Evolutionary conservation across 176 grass and related monocot genomes (phyloP), one percentile per base, ranked within the genome.

Genomic region (Oropetium thomaeum): DNA sequence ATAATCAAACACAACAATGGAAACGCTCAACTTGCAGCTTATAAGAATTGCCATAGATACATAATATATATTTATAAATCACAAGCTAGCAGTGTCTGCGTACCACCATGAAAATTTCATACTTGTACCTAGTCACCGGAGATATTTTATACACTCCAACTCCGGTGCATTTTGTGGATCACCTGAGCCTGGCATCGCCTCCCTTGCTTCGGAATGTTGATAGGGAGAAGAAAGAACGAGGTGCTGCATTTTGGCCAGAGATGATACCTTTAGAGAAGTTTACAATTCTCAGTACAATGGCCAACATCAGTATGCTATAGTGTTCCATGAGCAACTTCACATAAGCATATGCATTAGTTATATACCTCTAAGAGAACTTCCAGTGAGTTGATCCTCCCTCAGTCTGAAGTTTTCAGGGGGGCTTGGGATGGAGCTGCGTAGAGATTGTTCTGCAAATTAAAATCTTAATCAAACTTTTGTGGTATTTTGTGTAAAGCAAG

Each of bases 151-250:
- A 79, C 79, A 86, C 77, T 60, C 25, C 40, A 55, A 59, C 37
- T 53, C 72, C 39, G 67, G 57, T 81, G 65, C 63, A 42, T 51
- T 49, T 17, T 51, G n/a, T 38, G 59, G 74, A 77, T 95, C 85
- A 99, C 82, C 96, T 95, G 34, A 88, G 89, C 80, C 82, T 99
- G 55, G 87, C 88, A 82, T 99, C 96, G 12, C 71, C 87, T 76
- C 87, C 96, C 76, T 99, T 99, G 89, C 77, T 96, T 74, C 96
- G 79, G 69, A 99, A 96, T 34, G 91, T 82, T 37, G 96, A 73
- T 67, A 95, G 77, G 69, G 92, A 96, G 74, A 99, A 99, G 79
- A 99, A 99, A 52, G 96, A 99, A 19, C 92, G 92, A 23, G 96
- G 87, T 19, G 81, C 96, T 95, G 92, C 85, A 88, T 73, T 88